Base-by-base conservation (phyloP, 1,284 basidiomycete species). In the Rhodotorula glutinis region DNA sequence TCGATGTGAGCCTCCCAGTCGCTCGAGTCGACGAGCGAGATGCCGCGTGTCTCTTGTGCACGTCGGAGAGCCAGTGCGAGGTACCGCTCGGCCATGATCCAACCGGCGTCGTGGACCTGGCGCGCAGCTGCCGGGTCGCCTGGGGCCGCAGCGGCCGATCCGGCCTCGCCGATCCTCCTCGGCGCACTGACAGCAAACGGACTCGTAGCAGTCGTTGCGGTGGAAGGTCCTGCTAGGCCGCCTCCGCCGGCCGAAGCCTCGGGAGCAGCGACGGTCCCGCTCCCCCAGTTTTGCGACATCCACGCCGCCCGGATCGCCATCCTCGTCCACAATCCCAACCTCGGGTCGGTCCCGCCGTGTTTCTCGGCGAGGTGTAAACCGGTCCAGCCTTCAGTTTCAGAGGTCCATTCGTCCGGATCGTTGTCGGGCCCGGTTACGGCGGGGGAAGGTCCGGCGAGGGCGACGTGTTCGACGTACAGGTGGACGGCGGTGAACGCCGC, bases 401-500 rank as follows among this genome's bases (percentile, higher is more conserved):
- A 66, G 10, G 58, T n/a, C 70, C 73, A 74, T 23, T 65, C 69
- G 49, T 73, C 68, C 19, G 52, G 29, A 41, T 71, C 65, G 19
- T 65, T 30, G 40, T 51, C 51, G 7, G 59, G 16, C 4, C 16
- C 38, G 13, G 55, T 16, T 52, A 2, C 57, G 62, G n/a, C 64
- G 65, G 27, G 55, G 25, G 14, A 64, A 57, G 49, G 49, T 27
- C 49, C 49, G 9, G 38, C 38, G 40, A 63, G 49, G 41, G 67
- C 70, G 44, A 73, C 55, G 38, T 72, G 63, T 60, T 77, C 76
- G 49, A 77, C 73, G 65, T 73, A 77, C 40, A 70, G 58, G 62
- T 77, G 76, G 0, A 72, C 29, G 10, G 64, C 72, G 23, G 69
- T 60, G 59, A 74, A 65, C 1, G 59, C 58, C 3, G 64, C 30